Evolutionary conservation across 2,329 filamentous ascomycete species (phyloP).

Genomic region (Cylindrodendrum hubeiense): DNA sequence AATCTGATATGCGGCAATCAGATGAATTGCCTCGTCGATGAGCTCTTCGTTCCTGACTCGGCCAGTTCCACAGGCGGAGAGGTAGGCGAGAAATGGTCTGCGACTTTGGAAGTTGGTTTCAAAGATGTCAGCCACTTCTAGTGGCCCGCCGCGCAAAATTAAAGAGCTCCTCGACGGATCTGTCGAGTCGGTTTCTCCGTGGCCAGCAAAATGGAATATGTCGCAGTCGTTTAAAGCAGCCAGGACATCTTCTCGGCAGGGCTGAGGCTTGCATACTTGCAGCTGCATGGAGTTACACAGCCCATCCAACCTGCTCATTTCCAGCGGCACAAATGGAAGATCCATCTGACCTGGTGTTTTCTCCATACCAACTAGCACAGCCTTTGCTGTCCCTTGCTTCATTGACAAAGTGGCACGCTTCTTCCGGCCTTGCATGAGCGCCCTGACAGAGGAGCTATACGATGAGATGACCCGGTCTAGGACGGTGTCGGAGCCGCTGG

Average conservation of each 20-base stretch:
- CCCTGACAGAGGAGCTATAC: slow-evolving; percentile 50
- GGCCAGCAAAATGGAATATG: slow-evolving; percentile 47
- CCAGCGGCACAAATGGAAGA: background rate
- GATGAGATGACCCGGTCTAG: slow-evolving; percentile 54
- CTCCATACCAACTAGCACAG: background rate
- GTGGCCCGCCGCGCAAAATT: slow-evolving; percentile 9
- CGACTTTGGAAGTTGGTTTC: slow-evolving; percentile 27
- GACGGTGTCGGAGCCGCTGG: slow-evolving; percentile 36
- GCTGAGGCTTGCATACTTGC: slow-evolving; percentile 1
- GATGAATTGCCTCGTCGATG: slow-evolving; percentile 53
- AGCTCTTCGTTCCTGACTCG: slow-evolving; percentile 33
- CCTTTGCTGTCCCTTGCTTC: background rate
- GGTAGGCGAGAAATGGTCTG: slow-evolving; percentile 51
- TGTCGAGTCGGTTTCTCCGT: background rate
- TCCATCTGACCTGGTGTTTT: too few relatives aligned
- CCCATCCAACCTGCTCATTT: background rate
- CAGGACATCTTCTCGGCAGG: slow-evolving; percentile 39
- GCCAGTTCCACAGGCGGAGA: slow-evolving; percentile 53
- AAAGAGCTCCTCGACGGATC: slow-evolving; percentile 27
- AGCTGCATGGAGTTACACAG: background rate
- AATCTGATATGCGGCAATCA: slow-evolving; percentile 37
- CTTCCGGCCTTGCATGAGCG: slow-evolving; percentile 41
- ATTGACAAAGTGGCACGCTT: too few relatives aligned
- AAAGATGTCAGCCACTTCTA: slow-evolving; percentile 29
- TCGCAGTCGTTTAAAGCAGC: slow-evolving; percentile 38